Evolutionary conservation across 148 eudicot genomes (phyloP).

Genomic region (Vaccinium corymbosum): DNA sequence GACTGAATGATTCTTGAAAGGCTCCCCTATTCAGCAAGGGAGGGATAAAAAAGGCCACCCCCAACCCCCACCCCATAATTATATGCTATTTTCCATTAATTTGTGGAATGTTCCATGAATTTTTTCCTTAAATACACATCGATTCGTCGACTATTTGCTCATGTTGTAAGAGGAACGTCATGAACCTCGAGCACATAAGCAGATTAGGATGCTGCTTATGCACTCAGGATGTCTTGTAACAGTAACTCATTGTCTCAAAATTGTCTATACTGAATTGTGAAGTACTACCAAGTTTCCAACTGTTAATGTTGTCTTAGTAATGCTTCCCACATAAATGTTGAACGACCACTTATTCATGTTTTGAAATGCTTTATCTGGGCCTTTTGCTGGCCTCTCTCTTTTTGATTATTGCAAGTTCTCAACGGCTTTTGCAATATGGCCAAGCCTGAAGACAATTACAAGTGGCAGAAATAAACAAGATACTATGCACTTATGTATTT

Average conservation of each 20-base stretch:
- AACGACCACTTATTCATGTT: conserved; percentile 1
- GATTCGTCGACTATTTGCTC: too few species aligned
- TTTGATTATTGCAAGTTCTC: not conserved
- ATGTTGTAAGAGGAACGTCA: too few species aligned
- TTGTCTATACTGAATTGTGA: not conserved
- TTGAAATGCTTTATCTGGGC: not conserved
- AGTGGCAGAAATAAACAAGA: not conserved
- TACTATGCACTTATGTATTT: not conserved
- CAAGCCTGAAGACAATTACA: not conserved
- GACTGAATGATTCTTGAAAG: not conserved
- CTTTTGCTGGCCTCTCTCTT: not conserved
- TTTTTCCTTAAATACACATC: not conserved
- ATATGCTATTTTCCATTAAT: not conserved
- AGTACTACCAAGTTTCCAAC: not conserved
- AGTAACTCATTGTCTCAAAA: not conserved
- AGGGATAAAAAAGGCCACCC: not conserved
- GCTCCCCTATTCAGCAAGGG: not conserved
- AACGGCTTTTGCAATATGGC: not conserved
- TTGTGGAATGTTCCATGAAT: not conserved
- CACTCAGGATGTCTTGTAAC: not conserved
- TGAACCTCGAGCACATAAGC: not conserved
- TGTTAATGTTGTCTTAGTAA: not conserved
- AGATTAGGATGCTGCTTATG: not conserved
- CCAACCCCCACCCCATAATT: not conserved
- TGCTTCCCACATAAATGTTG: not conserved